These are phyloP conservation scores for Chimonanthus praecox DNA, from an alignment of 164 flowering plant species.

Conservation along the genomic window DNA sequence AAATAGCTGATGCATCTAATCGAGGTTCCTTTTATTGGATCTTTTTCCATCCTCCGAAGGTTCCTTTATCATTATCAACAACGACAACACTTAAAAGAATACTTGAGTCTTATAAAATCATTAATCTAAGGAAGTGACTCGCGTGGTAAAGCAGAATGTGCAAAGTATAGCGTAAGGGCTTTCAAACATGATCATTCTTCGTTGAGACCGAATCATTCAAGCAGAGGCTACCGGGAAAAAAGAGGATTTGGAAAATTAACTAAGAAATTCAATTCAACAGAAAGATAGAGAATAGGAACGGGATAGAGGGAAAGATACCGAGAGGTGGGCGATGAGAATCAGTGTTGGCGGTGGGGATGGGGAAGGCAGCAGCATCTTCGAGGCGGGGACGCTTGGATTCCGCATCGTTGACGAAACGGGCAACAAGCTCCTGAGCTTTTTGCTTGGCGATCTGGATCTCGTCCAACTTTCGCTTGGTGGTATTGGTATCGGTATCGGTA, in stretches of 20 bases:
- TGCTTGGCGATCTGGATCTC: constrained; percentile 78
- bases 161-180: background rate
- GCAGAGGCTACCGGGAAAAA: constrained; percentile 2
- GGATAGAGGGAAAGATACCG: background rate
- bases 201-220: background rate
- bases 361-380: constrained; percentile 40
- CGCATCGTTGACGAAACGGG: constrained; percentile 51
- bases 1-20: too few relatives aligned
- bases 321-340: constrained; percentile 1
- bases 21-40: too few relatives aligned
- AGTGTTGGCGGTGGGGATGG: constrained; percentile 5
- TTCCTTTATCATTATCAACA: too few relatives aligned
- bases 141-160: too few relatives aligned
- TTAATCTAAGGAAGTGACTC: too few relatives aligned
- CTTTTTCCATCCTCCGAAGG: too few relatives aligned
- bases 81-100: too few relatives aligned
- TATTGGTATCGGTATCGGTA: constrained; percentile 3
- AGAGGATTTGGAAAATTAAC: constrained; percentile 6
- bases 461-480: constrained; percentile 31
- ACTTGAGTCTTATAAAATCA: too few relatives aligned
- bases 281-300: background rate
- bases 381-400: constrained; percentile 74
- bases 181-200: background rate
- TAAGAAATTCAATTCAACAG: background rate
- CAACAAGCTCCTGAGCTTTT: constrained; percentile 83